Conservation (phyloP, 805 yeast genomes). For the Priceomyces carsonii region DNA sequence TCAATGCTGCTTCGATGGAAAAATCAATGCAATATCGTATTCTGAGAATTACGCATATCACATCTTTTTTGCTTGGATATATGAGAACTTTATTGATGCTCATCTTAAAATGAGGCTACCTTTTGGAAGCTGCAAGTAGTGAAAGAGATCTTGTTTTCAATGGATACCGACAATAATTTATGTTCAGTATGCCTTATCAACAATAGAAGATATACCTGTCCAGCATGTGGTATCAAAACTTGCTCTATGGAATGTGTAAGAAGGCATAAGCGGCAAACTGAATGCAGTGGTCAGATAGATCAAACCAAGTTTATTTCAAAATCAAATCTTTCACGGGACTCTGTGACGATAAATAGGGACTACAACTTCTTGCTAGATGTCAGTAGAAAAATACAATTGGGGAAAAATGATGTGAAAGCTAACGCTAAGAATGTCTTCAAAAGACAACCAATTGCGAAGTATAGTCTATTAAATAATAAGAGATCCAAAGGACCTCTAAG, state of each 20-base stretch:
- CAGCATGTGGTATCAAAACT: conserved; percentile 66
- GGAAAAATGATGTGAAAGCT: conserved; percentile 50
- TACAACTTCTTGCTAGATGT: conserved; percentile 69
- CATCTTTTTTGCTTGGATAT: too few species aligned
- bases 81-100: too few species aligned
- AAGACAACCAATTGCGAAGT: conserved; percentile 16
- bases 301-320: conserved; percentile 57
- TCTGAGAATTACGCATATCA: too few species aligned
- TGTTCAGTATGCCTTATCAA: conserved; percentile 39
- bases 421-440: conserved; percentile 45
- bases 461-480: conserved; percentile 15
- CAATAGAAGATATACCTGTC: conserved; percentile 70
- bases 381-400: conserved; percentile 60
- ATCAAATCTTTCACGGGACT: conserved; percentile 39
- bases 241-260: conserved; percentile 75
- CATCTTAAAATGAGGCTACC: too few species aligned
- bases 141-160: too few species aligned
- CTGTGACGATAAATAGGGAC: conserved; percentile 70
- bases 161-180: conserved; percentile 6
- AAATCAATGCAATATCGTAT: too few species aligned
- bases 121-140: too few species aligned
- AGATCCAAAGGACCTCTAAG: conserved; percentile 19
- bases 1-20: too few species aligned
- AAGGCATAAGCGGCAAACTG: conserved; percentile 60
- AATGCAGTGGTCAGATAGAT: conserved; percentile 70